These are phyloP conservation scores for Ceriops tagal DNA, from an alignment of 345 rosid genomes.

Conservation along the genomic window DNA sequence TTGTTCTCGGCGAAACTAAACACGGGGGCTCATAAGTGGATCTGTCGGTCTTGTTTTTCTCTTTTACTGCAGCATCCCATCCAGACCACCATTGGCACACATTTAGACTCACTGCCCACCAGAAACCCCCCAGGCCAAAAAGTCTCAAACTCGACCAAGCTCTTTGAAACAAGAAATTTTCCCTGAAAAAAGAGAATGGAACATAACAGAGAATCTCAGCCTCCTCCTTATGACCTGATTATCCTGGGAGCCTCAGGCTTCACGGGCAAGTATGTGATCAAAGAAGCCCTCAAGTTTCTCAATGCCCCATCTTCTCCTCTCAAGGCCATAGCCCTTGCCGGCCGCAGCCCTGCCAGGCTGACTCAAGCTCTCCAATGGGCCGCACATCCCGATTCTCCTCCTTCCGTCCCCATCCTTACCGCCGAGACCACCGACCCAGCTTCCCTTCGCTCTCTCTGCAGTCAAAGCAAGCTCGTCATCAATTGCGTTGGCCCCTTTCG, in stretches of 20 bases:
- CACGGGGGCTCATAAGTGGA: too few species aligned
- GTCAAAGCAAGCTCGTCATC: conserved; percentile 65
- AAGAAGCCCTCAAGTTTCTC: conserved; percentile 25
- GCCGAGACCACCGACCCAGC: conserved; percentile 66
- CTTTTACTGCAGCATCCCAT: too few species aligned
- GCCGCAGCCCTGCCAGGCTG: conserved; percentile 62
- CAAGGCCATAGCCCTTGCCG: conserved; percentile 72
- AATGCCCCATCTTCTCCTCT: conserved; percentile 44
- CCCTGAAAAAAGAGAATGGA: not conserved
- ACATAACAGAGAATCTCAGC: not conserved
- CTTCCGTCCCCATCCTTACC: conserved; percentile 53
- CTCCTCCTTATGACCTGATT: conserved; percentile 14
- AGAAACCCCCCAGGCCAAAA: too few species aligned
- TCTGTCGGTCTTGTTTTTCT: too few species aligned
- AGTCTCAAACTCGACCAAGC: not conserved
- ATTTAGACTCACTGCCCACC: not conserved
- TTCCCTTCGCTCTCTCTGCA: conserved; percentile 68
- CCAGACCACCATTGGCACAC: not conserved
- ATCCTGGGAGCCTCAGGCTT: conserved; percentile 29
- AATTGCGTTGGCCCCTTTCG: conserved; percentile 90
- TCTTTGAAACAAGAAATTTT: not conserved
- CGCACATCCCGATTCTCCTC: conserved; percentile 51
- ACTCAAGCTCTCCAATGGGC: conserved; percentile 70
- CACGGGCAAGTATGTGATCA: conserved; percentile 23
- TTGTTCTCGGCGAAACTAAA: too few species aligned